A percentile compares a stretch with the other conserved stretches of the same genome.
phyloP scores from a whole-genome alignment of 257 asterid species.

The Solanum stenotomum region DNA sequence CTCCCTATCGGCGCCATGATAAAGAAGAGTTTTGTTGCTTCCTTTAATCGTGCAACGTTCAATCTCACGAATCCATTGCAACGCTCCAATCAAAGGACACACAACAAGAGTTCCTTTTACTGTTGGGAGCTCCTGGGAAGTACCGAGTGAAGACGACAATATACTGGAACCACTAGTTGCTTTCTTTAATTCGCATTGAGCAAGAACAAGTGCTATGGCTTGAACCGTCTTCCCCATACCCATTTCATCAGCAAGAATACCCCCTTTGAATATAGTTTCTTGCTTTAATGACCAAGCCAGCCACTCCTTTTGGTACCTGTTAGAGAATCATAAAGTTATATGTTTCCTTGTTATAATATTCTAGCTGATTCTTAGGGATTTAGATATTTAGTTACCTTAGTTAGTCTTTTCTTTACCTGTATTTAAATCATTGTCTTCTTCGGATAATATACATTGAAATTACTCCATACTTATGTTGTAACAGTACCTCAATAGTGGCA shows the following conservation, averaged over 20 bases:
- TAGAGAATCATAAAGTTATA: no score
- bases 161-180: conserved; percentile 4
- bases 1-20: neutral
- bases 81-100: neutral
- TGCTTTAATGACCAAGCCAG: conserved; percentile 82
- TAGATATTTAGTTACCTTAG: no score
- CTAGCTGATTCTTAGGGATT: no score
- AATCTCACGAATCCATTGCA: neutral
- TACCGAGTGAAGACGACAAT: neutral
- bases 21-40: neutral
- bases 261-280: conserved; percentile 67
- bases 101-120: neutral
- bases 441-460: no score
- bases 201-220: conserved; percentile 85
- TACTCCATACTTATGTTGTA: no score
- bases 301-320: conserved; percentile 73
- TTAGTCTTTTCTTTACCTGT: no score
- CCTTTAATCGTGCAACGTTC: neutral
- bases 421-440: no score
- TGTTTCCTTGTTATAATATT: no score
- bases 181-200: conserved; percentile 38
- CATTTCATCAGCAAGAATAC: conserved; percentile 96
- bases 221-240: conserved; percentile 96
- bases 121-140: neutral
- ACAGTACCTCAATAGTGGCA: no score